These are phyloP conservation scores for Galeopsis tetrahit DNA, from an alignment of 257 asterid species.

Conservation along the genomic window DNA sequence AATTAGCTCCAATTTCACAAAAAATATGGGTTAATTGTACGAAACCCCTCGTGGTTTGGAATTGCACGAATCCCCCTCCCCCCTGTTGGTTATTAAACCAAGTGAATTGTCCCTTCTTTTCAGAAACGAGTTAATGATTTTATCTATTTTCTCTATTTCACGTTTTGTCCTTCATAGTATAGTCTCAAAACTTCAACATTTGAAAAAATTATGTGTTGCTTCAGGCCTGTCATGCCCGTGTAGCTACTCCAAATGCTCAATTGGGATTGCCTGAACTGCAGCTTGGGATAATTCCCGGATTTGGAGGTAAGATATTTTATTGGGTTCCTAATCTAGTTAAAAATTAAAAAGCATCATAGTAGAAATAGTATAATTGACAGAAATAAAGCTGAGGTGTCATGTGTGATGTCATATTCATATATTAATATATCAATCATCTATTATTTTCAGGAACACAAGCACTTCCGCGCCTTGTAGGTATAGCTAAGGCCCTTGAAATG, in stretches of 20 bases:
- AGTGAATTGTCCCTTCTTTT: too few relatives aligned
- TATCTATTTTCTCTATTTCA: too few relatives aligned
- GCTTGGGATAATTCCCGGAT: constrained; percentile 97
- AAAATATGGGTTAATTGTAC: too few relatives aligned
- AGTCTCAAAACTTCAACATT: too few relatives aligned
- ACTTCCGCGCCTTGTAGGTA: constrained; percentile 98
- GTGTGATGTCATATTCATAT: not conserved
- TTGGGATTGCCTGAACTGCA: constrained; percentile 96
- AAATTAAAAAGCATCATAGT: not conserved
- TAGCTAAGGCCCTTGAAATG: constrained; percentile 95
- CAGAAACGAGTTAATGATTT: too few relatives aligned
- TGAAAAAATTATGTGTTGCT: constrained; percentile 9
- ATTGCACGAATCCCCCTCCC: too few relatives aligned
- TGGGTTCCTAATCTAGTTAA: not conserved
- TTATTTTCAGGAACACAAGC: constrained; percentile 88
- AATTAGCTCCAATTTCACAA: constrained; percentile 18
- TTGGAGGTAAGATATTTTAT: constrained; percentile 68
- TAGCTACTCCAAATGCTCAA: constrained; percentile 82
- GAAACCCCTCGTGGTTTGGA: too few relatives aligned
- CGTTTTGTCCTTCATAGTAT: too few relatives aligned
- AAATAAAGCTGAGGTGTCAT: not conserved
- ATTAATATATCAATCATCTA: constrained; percentile 20
- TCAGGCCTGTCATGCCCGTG: constrained; percentile 98
- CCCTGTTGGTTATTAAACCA: too few relatives aligned
- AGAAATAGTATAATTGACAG: not conserved